Conservation (phyloP, 2,329 filamentous ascomycete species). For the Nemania serpens region DNA sequence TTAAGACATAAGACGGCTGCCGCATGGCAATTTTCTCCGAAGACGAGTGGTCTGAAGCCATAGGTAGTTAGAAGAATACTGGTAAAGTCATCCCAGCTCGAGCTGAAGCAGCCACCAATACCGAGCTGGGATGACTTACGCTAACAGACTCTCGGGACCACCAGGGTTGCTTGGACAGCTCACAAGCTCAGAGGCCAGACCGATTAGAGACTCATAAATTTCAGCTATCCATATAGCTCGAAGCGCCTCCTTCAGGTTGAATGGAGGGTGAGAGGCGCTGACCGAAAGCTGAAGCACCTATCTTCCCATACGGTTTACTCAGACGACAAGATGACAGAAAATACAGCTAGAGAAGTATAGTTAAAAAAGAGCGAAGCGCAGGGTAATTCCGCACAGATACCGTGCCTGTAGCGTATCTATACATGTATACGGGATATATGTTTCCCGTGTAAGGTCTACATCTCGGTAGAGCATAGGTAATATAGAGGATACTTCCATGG, state of each 20-base stretch:
- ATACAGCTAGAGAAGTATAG: not conserved
- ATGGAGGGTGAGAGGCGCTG: slow-evolving; percentile 1
- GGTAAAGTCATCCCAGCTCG: not conserved
- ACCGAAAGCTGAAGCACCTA: not conserved
- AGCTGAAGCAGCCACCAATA: too few relatives aligned
- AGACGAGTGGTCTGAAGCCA: not conserved
- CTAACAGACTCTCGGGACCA: slow-evolving; percentile 28
- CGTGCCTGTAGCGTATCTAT: too few relatives aligned
- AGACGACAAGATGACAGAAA: not conserved
- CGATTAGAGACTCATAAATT: slow-evolving; percentile 16
- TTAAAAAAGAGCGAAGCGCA: too few relatives aligned
- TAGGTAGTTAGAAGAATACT: slow-evolving; percentile 7
- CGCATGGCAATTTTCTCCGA: slow-evolving; percentile 6
- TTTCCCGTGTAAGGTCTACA: too few relatives aligned
- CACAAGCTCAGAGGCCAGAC: slow-evolving; percentile 8
- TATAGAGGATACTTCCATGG: slow-evolving; percentile 4
- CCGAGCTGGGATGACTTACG: slow-evolving; percentile 4
- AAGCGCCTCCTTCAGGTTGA: slow-evolving; percentile 10
- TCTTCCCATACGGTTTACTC: slow-evolving; percentile 1
- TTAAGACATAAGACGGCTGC: not conserved
- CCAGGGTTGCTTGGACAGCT: slow-evolving; percentile 15
- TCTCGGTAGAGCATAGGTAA: too few relatives aligned
- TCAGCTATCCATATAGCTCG: slow-evolving; percentile 19
- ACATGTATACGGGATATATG: too few relatives aligned
- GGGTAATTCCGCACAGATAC: too few relatives aligned